These are phyloP conservation scores for Flaveria linearis DNA, from an alignment of 129 eudicot genomes.

Conservation along the genomic window DNA sequence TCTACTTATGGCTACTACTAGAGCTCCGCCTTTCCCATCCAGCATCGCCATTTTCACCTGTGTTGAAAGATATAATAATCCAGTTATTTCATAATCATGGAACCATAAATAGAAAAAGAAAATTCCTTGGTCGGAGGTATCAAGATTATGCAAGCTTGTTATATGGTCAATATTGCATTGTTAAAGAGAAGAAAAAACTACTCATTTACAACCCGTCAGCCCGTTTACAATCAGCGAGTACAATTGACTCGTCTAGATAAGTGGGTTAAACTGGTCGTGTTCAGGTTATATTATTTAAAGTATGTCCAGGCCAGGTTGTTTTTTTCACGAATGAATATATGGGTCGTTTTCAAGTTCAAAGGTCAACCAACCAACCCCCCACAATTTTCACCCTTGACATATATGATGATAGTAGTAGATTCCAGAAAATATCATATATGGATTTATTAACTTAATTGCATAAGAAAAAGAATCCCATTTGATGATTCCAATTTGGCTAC, in stretches of 20 bases:
- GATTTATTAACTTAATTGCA: neutral
- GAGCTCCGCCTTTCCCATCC: neutral
- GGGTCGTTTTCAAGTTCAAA: neutral
- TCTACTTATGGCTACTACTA: constrained; percentile 16
- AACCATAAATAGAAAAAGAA: neutral
- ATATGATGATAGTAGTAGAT: neutral
- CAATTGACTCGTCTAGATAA: neutral
- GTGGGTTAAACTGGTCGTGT: neutral
- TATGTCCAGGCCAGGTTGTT: neutral
- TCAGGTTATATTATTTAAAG: neutral
- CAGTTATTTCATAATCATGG: constrained; percentile 4
- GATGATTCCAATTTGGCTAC: constrained; percentile 1
- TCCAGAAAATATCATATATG: neutral
- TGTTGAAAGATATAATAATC: neutral
- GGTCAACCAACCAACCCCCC: too few relatives aligned
- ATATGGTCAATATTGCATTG: neutral
- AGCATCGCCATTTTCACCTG: constrained; percentile 31
- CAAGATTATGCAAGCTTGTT: constrained; percentile 8
- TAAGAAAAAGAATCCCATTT: neutral
- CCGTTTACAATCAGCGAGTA: too few relatives aligned
- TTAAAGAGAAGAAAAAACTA: neutral
- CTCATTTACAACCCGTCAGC: neutral
- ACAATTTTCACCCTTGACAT: neutral
- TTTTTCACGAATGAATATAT: neutral
- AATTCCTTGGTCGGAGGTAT: neutral